phyloP scores from a whole-genome alignment of 2,329 filamentous ascomycete genomes.

The Nannizziopsis arthrosporioides region DNA sequence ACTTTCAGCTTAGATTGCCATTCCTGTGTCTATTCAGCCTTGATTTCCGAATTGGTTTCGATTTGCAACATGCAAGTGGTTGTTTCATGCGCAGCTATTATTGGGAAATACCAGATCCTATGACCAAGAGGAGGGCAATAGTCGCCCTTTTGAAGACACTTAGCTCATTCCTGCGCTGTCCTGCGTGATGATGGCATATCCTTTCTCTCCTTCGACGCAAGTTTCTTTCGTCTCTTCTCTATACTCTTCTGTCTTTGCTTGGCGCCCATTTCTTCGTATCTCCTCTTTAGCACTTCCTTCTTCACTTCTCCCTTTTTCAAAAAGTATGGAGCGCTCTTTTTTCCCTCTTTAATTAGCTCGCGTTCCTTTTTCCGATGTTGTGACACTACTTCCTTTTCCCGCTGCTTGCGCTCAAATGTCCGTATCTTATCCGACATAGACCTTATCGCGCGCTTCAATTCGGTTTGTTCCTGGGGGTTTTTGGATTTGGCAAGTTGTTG shows the following conservation, averaged over 20 bases:
- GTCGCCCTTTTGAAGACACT: too few species aligned
- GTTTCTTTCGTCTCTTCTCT: constrained; percentile 81
- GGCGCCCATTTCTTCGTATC: constrained; percentile 72
- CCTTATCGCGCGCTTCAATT: constrained; percentile 59
- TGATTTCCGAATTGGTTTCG: too few species aligned
- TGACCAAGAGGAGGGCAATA: too few species aligned
- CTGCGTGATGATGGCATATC: constrained; percentile 50
- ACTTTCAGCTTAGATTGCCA: too few species aligned
- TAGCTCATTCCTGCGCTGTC: constrained; percentile 18
- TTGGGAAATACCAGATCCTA: too few species aligned
- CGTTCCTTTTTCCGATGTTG: constrained; percentile 75
- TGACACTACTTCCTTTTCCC: constrained; percentile 55
- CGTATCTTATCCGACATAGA: constrained; percentile 70
- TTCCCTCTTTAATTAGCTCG: constrained; percentile 73
- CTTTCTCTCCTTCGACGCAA: constrained; percentile 72
- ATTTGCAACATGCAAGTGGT: too few species aligned
- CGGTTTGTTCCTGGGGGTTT: constrained; percentile 53
- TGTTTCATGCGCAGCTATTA: too few species aligned
- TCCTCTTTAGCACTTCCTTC: constrained; percentile 67
- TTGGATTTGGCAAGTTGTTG: constrained; percentile 56
- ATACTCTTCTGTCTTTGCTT: constrained; percentile 74
- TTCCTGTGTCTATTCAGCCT: too few species aligned
- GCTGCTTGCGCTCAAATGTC: constrained; percentile 56
- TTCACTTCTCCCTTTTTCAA: constrained; percentile 87
- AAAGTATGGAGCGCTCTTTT: constrained; percentile 69